Percentiles rank a stretch among this genome's conserved stretches.
These are phyloP conservation scores for Talaromyces sp. DNA, from an alignment of 2,329 filamentous ascomycete species.

Conservation along the genomic window DNA sequence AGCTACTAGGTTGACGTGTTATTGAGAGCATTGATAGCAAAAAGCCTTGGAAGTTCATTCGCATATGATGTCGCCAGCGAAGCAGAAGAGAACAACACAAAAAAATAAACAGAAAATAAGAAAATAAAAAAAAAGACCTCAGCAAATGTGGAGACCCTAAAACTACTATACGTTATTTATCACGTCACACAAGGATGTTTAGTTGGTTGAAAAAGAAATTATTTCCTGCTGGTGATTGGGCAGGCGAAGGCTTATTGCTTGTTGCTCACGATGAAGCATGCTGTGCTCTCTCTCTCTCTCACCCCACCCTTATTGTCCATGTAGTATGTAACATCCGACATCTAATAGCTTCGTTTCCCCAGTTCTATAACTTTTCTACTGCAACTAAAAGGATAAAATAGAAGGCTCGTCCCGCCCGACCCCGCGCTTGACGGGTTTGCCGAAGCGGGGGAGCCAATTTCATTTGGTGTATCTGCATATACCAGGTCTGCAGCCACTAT, in stretches of 20 bases:
- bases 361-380: neutral
- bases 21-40: no score
- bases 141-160: neutral
- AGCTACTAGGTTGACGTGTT: no score
- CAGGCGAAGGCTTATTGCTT: neutral
- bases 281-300: neutral
- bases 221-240: neutral
- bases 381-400: neutral
- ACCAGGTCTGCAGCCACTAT: neutral
- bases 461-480: neutral
- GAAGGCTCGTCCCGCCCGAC: neutral
- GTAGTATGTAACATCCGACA: no score
- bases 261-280: neutral
- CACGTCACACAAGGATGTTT: neutral
- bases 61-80: neutral
- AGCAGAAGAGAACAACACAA: neutral
- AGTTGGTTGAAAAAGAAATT: neutral
- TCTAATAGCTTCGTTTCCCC: neutral
- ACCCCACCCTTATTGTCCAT: no score
- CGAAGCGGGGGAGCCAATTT: neutral
- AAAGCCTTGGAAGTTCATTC: neutral
- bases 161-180: neutral
- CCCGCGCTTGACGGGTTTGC: neutral
- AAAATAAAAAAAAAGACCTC: neutral
- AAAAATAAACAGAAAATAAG: no score